Evolutionary conservation across 192 early-diverging fungal species (phyloP).

Genomic region (Coemansia sp.): DNA sequence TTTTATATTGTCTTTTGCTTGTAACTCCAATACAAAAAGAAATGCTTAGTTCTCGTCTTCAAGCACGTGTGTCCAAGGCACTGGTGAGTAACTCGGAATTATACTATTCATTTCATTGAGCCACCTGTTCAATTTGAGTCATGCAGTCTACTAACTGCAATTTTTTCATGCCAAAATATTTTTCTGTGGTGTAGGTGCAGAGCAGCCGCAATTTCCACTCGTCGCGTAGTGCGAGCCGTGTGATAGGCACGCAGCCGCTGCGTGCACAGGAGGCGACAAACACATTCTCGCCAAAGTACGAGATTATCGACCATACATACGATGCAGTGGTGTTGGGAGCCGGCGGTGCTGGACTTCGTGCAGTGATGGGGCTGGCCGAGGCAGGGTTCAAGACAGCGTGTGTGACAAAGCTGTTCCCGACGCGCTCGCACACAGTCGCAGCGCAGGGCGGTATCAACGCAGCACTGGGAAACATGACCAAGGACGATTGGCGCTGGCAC

Average conservation of each 20-base stretch:
- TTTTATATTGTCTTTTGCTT: slow-evolving; percentile 1
- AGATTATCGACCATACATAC: slow-evolving; percentile 97
- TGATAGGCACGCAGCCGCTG: slow-evolving; percentile 74
- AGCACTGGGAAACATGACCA: slow-evolving; percentile 98
- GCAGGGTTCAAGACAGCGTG: slow-evolving; percentile 96
- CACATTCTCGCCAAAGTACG: slow-evolving; percentile 68
- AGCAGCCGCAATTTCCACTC: slow-evolving; percentile 64
- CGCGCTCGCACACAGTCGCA: slow-evolving; percentile 97
- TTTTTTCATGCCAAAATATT: neutral
- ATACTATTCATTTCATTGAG: neutral
- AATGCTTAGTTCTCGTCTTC: slow-evolving; percentile 45
- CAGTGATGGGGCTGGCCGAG: slow-evolving; percentile 94
- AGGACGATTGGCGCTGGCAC: slow-evolving; percentile 99
- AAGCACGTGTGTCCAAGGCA: slow-evolving; percentile 27
- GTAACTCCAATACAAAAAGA: neutral
- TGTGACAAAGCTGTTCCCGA: slow-evolving; percentile 98
- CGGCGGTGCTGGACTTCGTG: slow-evolving; percentile 97
- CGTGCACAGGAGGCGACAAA: slow-evolving; percentile 67
- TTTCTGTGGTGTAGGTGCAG: slow-evolving; percentile 25
- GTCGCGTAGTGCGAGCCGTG: slow-evolving; percentile 62
- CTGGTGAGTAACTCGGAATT: slow-evolving; percentile 30
- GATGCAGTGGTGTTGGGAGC: slow-evolving; percentile 99
- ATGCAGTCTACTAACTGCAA: neutral
- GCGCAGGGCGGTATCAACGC: slow-evolving; percentile 99
- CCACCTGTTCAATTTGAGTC: slow-evolving; percentile 5